Conservation (phyloP, 2,329 filamentous ascomycete genomes). For the Botrytis aclada region DNA sequence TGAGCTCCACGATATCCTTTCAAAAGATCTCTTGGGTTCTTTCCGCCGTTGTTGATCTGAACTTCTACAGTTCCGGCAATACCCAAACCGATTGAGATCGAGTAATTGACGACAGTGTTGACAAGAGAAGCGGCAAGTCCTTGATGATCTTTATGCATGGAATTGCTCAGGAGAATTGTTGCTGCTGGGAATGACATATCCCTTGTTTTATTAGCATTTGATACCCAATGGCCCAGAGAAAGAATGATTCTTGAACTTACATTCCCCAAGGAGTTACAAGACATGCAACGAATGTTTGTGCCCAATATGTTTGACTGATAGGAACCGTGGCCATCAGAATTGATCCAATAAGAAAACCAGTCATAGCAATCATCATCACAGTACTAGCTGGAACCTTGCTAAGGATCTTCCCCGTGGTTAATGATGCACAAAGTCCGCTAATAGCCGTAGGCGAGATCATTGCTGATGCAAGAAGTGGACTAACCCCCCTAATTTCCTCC, state of each 20-base stretch:
- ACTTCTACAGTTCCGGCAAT: constrained; percentile 45
- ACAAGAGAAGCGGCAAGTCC: constrained; percentile 51
- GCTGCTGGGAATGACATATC: constrained; percentile 58
- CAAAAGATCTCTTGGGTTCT: constrained; percentile 3
- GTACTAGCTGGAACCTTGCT: constrained; percentile 34
- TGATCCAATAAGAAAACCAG: constrained; percentile 43
- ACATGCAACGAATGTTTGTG: constrained; percentile 56
- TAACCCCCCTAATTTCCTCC: constrained; percentile 31
- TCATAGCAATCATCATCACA: constrained; percentile 39
- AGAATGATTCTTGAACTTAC: not conserved
- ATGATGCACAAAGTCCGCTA: constrained; percentile 37
- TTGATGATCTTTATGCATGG: constrained; percentile 47
- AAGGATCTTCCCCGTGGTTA: constrained; percentile 40
- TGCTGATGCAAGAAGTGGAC: constrained; percentile 36
- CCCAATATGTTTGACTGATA: constrained; percentile 54
- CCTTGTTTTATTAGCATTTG: constrained; percentile 7
- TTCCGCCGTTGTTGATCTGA: constrained; percentile 25
- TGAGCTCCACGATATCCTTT: constrained; percentile 19
- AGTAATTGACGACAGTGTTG: constrained; percentile 45
- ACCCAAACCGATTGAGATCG: constrained; percentile 43
- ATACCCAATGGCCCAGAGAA: not conserved
- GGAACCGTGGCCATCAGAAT: constrained; percentile 30
- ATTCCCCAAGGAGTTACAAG: constrained; percentile 52
- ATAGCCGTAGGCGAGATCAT: constrained; percentile 34
- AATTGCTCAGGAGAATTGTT: constrained; percentile 53